Percentiles rank a stretch among this genome's conserved stretches.
Evolutionary conservation across 75 land plant genomes (phyloP).

Genomic region (Larix kaempferi): DNA sequence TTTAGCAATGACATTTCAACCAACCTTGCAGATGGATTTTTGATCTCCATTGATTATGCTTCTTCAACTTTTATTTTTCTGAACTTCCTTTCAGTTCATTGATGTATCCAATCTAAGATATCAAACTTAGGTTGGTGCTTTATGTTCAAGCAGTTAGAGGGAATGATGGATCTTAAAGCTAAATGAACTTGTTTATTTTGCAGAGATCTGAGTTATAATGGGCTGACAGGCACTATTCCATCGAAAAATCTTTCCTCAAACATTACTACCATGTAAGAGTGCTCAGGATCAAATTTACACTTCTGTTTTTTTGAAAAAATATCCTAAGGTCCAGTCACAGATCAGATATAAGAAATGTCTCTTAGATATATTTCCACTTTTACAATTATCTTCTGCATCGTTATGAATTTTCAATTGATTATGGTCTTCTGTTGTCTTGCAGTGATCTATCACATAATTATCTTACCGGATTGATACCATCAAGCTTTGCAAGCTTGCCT

Average conservation of each 20-base stretch:
- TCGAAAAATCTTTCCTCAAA: slow-evolving; percentile 27
- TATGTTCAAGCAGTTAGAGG: background rate
- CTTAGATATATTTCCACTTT: background rate
- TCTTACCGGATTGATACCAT: slow-evolving; percentile 52
- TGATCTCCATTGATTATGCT: background rate
- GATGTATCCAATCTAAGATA: background rate
- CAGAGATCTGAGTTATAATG: slow-evolving; percentile 63
- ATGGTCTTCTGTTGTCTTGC: slow-evolving; percentile 10
- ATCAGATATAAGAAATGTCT: background rate
- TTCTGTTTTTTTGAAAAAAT: background rate
- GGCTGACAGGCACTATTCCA: slow-evolving; percentile 60
- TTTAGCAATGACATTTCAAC: slow-evolving; percentile 7
- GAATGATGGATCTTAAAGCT: background rate
- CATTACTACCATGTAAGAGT: slow-evolving; percentile 59
- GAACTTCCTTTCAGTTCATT: background rate
- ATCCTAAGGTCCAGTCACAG: background rate
- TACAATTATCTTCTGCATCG: background rate
- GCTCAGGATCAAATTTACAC: background rate
- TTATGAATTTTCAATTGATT: background rate
- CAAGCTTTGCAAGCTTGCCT: slow-evolving; percentile 41
- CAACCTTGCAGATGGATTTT: background rate
- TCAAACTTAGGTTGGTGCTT: background rate
- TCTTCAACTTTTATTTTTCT: background rate
- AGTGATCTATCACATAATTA: slow-evolving; percentile 55
- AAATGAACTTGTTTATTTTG: slow-evolving; percentile 7